These are phyloP conservation scores for Trichophyton equinum DNA, from an alignment of 2,329 filamentous ascomycete species.

Conservation along the genomic window DNA sequence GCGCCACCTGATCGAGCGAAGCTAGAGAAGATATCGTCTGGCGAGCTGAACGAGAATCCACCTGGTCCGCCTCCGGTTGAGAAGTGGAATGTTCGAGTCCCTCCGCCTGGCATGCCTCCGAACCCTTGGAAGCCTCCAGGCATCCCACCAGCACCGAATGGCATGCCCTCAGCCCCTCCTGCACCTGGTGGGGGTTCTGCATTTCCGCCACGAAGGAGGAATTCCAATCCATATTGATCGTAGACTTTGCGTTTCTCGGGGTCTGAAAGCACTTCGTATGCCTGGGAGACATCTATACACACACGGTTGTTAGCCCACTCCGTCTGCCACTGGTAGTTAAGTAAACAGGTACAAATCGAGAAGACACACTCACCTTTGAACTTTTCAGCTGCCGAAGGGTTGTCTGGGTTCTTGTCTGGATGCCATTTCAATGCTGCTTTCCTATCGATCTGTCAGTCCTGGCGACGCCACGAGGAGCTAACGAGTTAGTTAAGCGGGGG, in stretches of 20 bases:
- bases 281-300: slow-evolving; percentile 70
- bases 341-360: not conserved
- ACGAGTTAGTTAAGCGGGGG: not conserved
- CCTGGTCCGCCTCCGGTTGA: slow-evolving; percentile 38
- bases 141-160: slow-evolving; percentile 40
- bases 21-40: slow-evolving; percentile 72
- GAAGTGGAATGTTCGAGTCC: slow-evolving; percentile 36
- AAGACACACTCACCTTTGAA: slow-evolving; percentile 56
- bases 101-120: slow-evolving; percentile 40
- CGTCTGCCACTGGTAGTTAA: not conserved
- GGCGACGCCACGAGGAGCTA: slow-evolving; percentile 11
- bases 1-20: slow-evolving; percentile 55
- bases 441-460: slow-evolving; percentile 31
- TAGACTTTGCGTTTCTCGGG: slow-evolving; percentile 94
- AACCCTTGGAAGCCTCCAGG: slow-evolving; percentile 40
- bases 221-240: slow-evolving; percentile 88
- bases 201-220: slow-evolving; percentile 67
- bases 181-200: slow-evolving; percentile 50
- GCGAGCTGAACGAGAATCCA: slow-evolving; percentile 72
- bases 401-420: slow-evolving; percentile 96
- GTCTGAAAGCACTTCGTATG: slow-evolving; percentile 95
- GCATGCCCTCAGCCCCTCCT: slow-evolving; percentile 17
- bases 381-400: slow-evolving; percentile 71
- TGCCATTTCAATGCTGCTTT: slow-evolving; percentile 87
- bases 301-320: slow-evolving; percentile 6